Percentiles rank a stretch among this genome's conserved stretches.
Evolutionary conservation across 305 asterid species (phyloP).

Genomic region (Fraxinus sp.): DNA sequence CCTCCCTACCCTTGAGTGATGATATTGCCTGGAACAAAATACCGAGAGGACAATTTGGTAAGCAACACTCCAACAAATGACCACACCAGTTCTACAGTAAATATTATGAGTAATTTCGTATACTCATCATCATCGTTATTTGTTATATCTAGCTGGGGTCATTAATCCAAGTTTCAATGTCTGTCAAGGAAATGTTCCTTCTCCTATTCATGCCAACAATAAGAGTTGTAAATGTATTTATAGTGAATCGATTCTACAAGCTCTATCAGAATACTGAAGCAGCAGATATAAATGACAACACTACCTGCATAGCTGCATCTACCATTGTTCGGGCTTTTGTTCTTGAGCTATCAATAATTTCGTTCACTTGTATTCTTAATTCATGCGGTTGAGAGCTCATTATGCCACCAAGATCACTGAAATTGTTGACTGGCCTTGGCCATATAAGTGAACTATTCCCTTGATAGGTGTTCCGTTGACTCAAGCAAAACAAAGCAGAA

Average conservation of each 20-base stretch:
- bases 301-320: constrained; percentile 77
- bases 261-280: background rate
- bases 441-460: constrained; percentile 46
- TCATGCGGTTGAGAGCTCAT: constrained; percentile 54
- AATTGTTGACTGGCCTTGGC: constrained; percentile 44
- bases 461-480: constrained; percentile 78
- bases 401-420: constrained; percentile 38
- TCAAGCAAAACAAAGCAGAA: constrained; percentile 63
- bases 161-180: background rate
- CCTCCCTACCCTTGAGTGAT: constrained; percentile 54
- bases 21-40: constrained; percentile 58
- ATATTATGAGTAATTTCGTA: background rate
- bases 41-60: constrained; percentile 4
- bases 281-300: background rate
- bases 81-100: background rate
- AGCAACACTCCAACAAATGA: background rate
- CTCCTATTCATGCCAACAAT: background rate
- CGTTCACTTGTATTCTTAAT: constrained; percentile 61
- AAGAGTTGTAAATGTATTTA: constrained; percentile 14
- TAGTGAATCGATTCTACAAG: background rate
- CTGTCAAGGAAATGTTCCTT: background rate
- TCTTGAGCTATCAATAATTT: constrained; percentile 78
- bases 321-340: constrained; percentile 81
- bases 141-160: background rate
- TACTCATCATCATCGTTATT: background rate